phyloP scores from a whole-genome alignment of 2,329 filamentous ascomycete species.

The Cryphonectria radicalis region DNA sequence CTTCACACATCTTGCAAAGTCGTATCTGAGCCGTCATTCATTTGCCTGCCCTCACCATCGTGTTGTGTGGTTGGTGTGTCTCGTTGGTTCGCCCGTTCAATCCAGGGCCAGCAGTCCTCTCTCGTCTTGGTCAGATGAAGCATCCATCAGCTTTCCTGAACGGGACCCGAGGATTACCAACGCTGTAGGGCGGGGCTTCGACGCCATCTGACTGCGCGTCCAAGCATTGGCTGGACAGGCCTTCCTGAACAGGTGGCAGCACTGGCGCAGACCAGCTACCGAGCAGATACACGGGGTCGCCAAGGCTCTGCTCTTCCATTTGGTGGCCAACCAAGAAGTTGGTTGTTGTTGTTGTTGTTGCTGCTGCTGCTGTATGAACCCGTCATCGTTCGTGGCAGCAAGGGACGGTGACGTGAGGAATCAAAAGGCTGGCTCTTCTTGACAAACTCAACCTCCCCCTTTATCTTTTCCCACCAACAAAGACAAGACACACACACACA shows the following conservation, averaged over 20 bases:
- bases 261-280: not conserved
- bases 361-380: not conserved
- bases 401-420: constrained; percentile 3
- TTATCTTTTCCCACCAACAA: constrained; percentile 9
- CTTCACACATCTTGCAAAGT: not conserved
- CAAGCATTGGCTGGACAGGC: not conserved
- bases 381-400: constrained; percentile 1
- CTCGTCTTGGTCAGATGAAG: constrained; percentile 15
- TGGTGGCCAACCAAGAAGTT: not conserved
- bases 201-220: constrained; percentile 20
- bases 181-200: constrained; percentile 6
- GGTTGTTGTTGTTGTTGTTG: too few species aligned
- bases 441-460: not conserved
- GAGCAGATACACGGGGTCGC: not conserved
- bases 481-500: constrained; percentile 8
- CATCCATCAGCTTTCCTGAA: constrained; percentile 21
- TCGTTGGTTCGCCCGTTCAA: not conserved
- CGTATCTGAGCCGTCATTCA: not conserved
- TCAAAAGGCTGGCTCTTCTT: not conserved
- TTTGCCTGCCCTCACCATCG: constrained; percentile 5
- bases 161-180: constrained; percentile 14
- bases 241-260: constrained; percentile 1
- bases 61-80: constrained; percentile 21
- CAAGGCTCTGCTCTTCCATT: not conserved
- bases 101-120: not conserved